These are phyloP conservation scores for Wilcoxina mikolae DNA, from an alignment of 495 filamentous ascomycete genomes.

Conservation along the genomic window DNA sequence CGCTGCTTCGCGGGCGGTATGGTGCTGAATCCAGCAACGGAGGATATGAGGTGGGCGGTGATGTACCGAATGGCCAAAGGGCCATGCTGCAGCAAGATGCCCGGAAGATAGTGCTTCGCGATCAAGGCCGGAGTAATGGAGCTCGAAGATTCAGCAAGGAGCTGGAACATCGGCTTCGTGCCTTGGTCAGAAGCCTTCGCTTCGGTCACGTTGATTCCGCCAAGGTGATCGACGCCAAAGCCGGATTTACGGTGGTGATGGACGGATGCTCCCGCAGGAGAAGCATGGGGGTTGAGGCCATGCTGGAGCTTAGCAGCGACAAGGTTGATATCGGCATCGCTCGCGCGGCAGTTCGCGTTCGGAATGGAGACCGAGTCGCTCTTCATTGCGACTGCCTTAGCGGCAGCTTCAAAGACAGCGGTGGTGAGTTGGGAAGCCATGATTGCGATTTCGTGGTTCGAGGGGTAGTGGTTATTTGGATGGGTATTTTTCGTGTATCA, in stretches of 20 bases:
- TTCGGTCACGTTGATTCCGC: not conserved
- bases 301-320: not conserved
- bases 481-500: not conserved
- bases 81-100: conserved; percentile 76
- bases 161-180: conserved; percentile 2
- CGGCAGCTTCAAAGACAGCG: conserved; percentile 3
- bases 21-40: conserved; percentile 79
- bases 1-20: conserved; percentile 87
- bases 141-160: conserved; percentile 51
- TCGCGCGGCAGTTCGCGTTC: conserved; percentile 1
- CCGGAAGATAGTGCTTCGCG: conserved; percentile 80
- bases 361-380: conserved; percentile 1
- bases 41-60: conserved; percentile 82
- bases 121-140: conserved; percentile 75
- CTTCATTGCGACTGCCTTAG: not conserved
- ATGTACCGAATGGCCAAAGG: conserved; percentile 88
- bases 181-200: not conserved
- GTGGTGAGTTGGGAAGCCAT: conserved; percentile 8
- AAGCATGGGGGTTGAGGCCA: not conserved
- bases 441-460: not conserved
- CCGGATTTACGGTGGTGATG: not conserved
- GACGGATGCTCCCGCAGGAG: not conserved
- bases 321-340: not conserved
- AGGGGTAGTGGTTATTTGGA: not conserved
- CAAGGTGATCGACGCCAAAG: conserved; percentile 1